phyloP scores from a whole-genome alignment of 2,329 filamentous ascomycete genomes.

The Fusarium kyushuense region DNA sequence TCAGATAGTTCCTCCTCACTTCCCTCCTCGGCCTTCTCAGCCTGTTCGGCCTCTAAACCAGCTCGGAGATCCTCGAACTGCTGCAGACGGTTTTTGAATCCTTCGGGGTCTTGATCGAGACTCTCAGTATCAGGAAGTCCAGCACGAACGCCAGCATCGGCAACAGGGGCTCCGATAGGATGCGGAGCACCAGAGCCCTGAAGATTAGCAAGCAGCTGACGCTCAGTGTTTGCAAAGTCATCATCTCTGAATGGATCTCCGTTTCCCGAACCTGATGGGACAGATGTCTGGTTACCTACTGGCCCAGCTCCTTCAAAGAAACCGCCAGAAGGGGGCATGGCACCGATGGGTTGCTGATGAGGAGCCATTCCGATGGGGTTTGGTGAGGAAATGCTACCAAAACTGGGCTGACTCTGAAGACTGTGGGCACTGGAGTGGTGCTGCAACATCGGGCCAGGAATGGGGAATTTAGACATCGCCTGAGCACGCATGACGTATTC shows the following conservation, averaged over 20 bases:
- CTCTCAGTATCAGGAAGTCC: slow-evolving; percentile 65
- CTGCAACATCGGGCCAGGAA: slow-evolving; percentile 71
- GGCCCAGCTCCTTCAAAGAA: slow-evolving; percentile 75
- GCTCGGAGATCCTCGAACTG: slow-evolving; percentile 85
- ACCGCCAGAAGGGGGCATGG: slow-evolving; percentile 70
- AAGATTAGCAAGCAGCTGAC: slow-evolving; percentile 62
- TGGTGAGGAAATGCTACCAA: slow-evolving; percentile 93
- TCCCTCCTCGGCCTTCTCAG: slow-evolving; percentile 49
- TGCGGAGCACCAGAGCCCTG: slow-evolving; percentile 52
- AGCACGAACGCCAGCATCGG: slow-evolving; percentile 55
- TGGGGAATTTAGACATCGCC: slow-evolving; percentile 77
- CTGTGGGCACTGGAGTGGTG: slow-evolving; percentile 97
- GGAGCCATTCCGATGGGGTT: slow-evolving; percentile 73
- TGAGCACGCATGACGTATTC: slow-evolving; percentile 92
- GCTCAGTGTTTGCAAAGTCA: slow-evolving; percentile 70
- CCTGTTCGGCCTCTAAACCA: slow-evolving; percentile 72
- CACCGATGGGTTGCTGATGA: slow-evolving; percentile 64
- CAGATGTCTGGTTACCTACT: slow-evolving; percentile 46
- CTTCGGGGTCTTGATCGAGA: slow-evolving; percentile 66
- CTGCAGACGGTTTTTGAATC: slow-evolving; percentile 78
- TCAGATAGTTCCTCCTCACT: slow-evolving; percentile 52
- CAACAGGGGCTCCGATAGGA: slow-evolving; percentile 52
- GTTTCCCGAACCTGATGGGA: slow-evolving; percentile 50
- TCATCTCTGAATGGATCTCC: slow-evolving; percentile 75
- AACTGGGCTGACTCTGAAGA: slow-evolving; percentile 96